Conservation (phyloP, 257 asterid genomes). For the Scutellaria baicalensis region DNA sequence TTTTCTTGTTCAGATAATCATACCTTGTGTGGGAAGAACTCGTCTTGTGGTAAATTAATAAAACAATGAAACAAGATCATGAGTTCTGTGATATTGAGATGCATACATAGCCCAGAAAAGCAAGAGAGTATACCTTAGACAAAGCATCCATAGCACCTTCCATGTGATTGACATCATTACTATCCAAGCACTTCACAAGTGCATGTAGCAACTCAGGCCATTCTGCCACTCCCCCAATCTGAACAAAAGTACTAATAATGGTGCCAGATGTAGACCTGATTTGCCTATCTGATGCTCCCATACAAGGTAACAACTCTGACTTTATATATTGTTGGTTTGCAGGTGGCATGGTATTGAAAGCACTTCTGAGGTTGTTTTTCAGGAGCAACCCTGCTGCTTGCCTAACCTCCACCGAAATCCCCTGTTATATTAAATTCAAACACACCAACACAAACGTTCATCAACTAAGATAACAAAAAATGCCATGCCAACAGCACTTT, state of each 20-base stretch:
- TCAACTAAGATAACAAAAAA: not conserved
- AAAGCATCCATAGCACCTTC: constrained; percentile 99
- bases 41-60: not conserved
- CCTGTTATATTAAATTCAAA: constrained; percentile 50
- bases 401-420: constrained; percentile 76
- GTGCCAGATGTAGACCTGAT: constrained; percentile 97
- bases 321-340: constrained; percentile 71
- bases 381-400: constrained; percentile 97
- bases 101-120: constrained; percentile 2
- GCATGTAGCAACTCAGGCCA: constrained; percentile 94
- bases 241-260: constrained; percentile 78
- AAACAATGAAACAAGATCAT: not conserved
- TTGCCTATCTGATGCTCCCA: constrained; percentile 82
- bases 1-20: not conserved
- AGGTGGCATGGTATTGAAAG: constrained; percentile 57
- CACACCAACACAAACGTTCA: not conserved
- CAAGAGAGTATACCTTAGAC: constrained; percentile 61
- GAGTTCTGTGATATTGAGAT: not conserved
- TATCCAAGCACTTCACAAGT: constrained; percentile 82
- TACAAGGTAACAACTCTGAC: constrained; percentile 75
- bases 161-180: constrained; percentile 80
- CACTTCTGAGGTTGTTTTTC: constrained; percentile 71
- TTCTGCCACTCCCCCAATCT: constrained; percentile 68
- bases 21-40: not conserved
- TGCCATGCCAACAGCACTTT: not conserved